A percentile compares a stretch with the other conserved stretches of the same genome.
These are phyloP conservation scores for Cytospora paraplurivora DNA, from an alignment of 2,329 filamentous ascomycete species.

Conservation along the genomic window DNA sequence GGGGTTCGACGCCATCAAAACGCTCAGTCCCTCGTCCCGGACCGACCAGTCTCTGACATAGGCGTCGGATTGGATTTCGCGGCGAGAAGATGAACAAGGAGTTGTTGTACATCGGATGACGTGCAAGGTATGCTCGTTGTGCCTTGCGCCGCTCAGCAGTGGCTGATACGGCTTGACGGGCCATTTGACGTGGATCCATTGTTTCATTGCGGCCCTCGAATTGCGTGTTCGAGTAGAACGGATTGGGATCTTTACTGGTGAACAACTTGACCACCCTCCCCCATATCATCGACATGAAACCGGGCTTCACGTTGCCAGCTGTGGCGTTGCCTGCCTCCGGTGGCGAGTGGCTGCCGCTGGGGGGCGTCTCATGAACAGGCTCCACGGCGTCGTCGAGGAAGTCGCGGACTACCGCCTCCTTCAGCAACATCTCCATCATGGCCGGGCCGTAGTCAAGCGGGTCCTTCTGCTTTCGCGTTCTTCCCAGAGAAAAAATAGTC, in stretches of 20 bases:
- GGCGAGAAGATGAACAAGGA: conserved; percentile 86
- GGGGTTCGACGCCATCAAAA: conserved; percentile 86
- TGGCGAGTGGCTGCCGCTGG: conserved; percentile 40
- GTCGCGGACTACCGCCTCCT: conserved; percentile 91
- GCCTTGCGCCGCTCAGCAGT: conserved; percentile 81
- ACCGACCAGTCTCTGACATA: conserved; percentile 89
- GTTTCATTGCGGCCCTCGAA: conserved; percentile 76
- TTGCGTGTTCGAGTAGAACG: conserved; percentile 80
- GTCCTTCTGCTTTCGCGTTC: conserved; percentile 67
- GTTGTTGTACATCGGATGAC: conserved; percentile 89
- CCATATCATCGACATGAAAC: conserved; percentile 63
- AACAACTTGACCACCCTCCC: conserved; percentile 58
- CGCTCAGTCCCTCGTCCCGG: conserved; percentile 85
- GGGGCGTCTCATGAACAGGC: conserved; percentile 42
- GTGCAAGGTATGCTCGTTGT: conserved; percentile 85
- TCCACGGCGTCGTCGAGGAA: conserved; percentile 79
- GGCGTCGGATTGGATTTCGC: conserved; percentile 71
- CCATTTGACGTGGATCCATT: conserved; percentile 83
- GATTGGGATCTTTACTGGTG: conserved; percentile 78
- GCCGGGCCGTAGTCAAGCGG: conserved; percentile 90
- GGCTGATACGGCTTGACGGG: conserved; percentile 83
- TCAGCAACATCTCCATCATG: conserved; percentile 93
- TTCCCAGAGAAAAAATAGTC: conserved; percentile 66
- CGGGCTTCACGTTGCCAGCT: conserved; percentile 54
- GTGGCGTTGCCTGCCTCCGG: conserved; percentile 36